These are phyloP conservation scores for Mucor velutinosus DNA, from an alignment of 371 early-diverging fungal genomes.

Conservation along the genomic window DNA sequence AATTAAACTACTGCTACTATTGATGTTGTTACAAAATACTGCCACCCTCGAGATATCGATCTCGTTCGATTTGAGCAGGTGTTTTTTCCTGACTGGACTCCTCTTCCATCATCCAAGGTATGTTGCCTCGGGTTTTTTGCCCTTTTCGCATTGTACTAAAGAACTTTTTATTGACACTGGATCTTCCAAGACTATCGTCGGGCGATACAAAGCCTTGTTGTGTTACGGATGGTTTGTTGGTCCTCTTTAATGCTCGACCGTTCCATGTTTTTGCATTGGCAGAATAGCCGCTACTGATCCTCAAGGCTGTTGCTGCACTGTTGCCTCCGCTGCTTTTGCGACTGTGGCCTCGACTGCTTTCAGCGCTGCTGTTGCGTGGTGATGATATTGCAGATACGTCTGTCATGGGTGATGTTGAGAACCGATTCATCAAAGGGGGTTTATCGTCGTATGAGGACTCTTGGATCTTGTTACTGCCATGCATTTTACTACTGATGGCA, in stretches of 20 bases:
- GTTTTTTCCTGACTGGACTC: constrained; percentile 6
- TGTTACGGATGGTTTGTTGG: constrained; percentile 4
- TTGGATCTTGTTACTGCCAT: constrained; percentile 19
- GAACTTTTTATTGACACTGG: constrained; percentile 10
- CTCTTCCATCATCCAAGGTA: constrained; percentile 23
- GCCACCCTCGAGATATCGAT: constrained; percentile 22
- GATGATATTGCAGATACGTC: neutral
- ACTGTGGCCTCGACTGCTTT: constrained; percentile 15
- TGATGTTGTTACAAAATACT: neutral
- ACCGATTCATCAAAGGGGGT: neutral
- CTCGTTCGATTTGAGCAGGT: constrained; percentile 38
- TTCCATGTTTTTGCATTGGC: constrained; percentile 26
- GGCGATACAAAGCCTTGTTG: neutral
- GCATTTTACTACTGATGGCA: neutral
- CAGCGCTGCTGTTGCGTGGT: constrained; percentile 10
- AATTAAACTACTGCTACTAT: neutral
- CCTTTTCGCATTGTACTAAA: constrained; percentile 30
- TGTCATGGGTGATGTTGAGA: constrained; percentile 5
- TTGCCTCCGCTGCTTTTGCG: constrained; percentile 23
- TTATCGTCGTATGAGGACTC: constrained; percentile 9
- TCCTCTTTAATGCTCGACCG: constrained; percentile 5
- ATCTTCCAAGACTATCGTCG: neutral
- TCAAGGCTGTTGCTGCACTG: constrained; percentile 21
- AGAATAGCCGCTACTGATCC: constrained; percentile 13
- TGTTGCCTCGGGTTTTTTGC: constrained; percentile 18